A percentile compares a stretch with the other conserved stretches of the same genome.
These are phyloP conservation scores for Trametes sanguinea DNA, from an alignment of 768 basidiomycete genomes.

Conservation along the genomic window DNA sequence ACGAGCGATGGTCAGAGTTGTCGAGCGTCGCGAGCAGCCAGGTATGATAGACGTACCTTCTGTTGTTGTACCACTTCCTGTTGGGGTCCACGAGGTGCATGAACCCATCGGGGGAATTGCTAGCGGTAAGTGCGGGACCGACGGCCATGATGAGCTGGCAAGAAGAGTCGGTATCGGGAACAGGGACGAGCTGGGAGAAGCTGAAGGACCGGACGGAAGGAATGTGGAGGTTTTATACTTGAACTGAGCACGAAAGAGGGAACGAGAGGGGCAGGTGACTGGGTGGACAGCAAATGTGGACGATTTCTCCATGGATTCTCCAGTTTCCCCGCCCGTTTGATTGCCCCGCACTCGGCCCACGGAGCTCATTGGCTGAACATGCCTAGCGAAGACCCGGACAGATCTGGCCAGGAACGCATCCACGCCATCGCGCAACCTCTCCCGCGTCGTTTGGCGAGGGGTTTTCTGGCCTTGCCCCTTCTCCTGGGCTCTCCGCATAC, in stretches of 20 bases:
- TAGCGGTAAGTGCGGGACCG: conserved; percentile 44
- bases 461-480: not conserved
- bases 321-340: conserved; percentile 25
- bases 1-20: not conserved
- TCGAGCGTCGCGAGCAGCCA: not conserved
- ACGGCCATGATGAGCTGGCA: conserved; percentile 51
- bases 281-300: conserved; percentile 4
- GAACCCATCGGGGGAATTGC: conserved; percentile 40
- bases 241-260: conserved; percentile 8
- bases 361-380: conserved; percentile 19
- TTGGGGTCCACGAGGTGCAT: conserved; percentile 62
- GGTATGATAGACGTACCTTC: conserved; percentile 45
- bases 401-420: conserved; percentile 22
- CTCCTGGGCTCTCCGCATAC: not conserved
- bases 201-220: conserved; percentile 23
- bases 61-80: conserved; percentile 79
- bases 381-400: conserved; percentile 7
- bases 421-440: conserved; percentile 9
- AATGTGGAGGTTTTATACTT: conserved; percentile 26
- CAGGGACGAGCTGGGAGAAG: conserved; percentile 29
- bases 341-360: conserved; percentile 21
- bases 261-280: conserved; percentile 20
- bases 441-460: not conserved
- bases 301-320: conserved; percentile 27
- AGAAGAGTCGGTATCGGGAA: conserved; percentile 14